Conservation (phyloP, 345 rosid species). For the Viola odorata region DNA sequence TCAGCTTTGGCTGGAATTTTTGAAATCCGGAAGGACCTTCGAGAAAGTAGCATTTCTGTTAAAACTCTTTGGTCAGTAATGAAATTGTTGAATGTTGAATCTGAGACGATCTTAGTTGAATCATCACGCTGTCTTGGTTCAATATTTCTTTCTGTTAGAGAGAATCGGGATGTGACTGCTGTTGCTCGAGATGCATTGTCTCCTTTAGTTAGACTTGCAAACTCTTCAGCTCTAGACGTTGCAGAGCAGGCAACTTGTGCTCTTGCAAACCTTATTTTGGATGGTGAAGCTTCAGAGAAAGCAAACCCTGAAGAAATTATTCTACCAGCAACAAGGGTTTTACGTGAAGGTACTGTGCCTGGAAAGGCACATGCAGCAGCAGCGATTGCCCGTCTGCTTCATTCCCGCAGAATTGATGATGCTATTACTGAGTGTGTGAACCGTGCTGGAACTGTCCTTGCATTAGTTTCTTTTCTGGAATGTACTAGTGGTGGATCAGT, state of each 20-base stretch:
- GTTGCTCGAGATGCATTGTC: constrained; percentile 76
- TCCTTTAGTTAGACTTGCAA: constrained; percentile 62
- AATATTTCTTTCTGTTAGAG: constrained; percentile 81
- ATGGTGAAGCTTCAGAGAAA: constrained; percentile 69
- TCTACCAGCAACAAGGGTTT: constrained; percentile 83
- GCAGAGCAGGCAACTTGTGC: constrained; percentile 96
- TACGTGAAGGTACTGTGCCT: constrained; percentile 82
- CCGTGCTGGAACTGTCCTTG: constrained; percentile 87
- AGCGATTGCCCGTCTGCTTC: constrained; percentile 84
- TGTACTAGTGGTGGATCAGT: constrained; percentile 60
- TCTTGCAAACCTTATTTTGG: constrained; percentile 92
- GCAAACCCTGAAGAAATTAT: constrained; percentile 73
- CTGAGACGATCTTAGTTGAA: constrained; percentile 71
- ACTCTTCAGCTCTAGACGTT: constrained; percentile 70
- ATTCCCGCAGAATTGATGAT: constrained; percentile 57
- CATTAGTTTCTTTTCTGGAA: constrained; percentile 86
- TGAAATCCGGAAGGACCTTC: constrained; percentile 75
- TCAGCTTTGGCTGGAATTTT: constrained; percentile 92
- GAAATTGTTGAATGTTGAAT: constrained; percentile 72
- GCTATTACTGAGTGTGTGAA: constrained; percentile 80
- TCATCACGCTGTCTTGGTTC: constrained; percentile 80
- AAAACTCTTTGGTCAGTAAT: constrained; percentile 65
- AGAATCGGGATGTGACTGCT: constrained; percentile 86
- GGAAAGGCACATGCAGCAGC: constrained; percentile 98
- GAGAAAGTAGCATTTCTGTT: constrained; percentile 81